A percentile compares a stretch with the other conserved stretches of the same genome.
Evolutionary conservation across 805 yeast genomes (phyloP).

Genomic region (Blastobotrys mokoenaii): DNA sequence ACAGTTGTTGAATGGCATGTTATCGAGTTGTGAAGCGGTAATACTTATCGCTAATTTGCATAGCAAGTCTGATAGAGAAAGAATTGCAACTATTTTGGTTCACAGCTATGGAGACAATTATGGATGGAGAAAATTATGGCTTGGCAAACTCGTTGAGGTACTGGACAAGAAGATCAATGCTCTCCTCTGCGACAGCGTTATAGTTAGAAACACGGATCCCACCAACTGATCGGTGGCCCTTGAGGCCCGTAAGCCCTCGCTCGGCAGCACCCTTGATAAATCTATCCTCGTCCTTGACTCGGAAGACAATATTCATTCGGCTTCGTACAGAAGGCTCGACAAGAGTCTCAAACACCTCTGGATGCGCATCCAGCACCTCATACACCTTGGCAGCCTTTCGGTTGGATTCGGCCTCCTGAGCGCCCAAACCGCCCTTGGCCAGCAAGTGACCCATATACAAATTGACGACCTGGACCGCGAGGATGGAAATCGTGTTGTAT

Average conservation of each 20-base stretch:
- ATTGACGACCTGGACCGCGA: constrained; percentile 79
- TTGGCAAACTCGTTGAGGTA: constrained; percentile 51
- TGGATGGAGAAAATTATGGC: background rate
- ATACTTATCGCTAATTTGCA: no score
- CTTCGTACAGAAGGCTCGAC: constrained; percentile 63
- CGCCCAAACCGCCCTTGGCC: constrained; percentile 60
- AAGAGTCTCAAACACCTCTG: constrained; percentile 48
- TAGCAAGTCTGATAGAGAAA: no score
- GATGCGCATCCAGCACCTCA: constrained; percentile 52
- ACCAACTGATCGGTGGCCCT: constrained; percentile 96
- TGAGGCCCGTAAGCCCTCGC: constrained; percentile 61
- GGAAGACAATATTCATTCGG: constrained; percentile 90
- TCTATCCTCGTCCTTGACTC: constrained; percentile 59
- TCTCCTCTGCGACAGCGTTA: constrained; percentile 67
- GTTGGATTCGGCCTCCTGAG: constrained; percentile 49
- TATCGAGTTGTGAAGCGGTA: no score
- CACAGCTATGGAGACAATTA: background rate
- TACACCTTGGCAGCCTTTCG: constrained; percentile 61
- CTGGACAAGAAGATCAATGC: constrained; percentile 48
- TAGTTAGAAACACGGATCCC: constrained; percentile 92
- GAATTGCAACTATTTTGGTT: no score
- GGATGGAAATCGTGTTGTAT: constrained; percentile 92
- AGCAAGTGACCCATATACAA: constrained; percentile 62
- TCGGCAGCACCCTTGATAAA: constrained; percentile 64
- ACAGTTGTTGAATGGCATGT: no score